Evolutionary conservation across 2,329 filamentous ascomycete species (phyloP), one percentile per base, ranked within the genome.

Genomic region (Westerdykella sp.): DNA sequence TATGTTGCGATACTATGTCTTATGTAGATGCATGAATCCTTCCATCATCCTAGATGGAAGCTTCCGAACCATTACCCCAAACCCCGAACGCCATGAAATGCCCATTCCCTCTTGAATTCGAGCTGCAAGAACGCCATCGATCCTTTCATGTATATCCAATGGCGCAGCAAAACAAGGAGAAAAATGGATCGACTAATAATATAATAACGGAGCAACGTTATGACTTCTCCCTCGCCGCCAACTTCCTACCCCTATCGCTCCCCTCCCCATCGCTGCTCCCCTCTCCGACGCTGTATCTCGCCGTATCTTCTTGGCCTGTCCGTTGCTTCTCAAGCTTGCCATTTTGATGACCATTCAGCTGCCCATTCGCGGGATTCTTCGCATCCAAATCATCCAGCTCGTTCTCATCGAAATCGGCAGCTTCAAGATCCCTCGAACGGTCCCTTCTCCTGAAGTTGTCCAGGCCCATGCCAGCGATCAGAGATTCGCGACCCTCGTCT

Each of bases 361-460:
- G 57, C 2, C 57, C 57, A 30, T 63, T 60, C 9, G 52, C 40
- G 3, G 54, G 39, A 41, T 46, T 57, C 48, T 56, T 58, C 5
- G 49, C 42, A 11, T 42, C 55, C 28, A 80, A 55, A 46, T 78
- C 71, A 55, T 82, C 78, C 15, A 83, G 62, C 57, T 82, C 79
- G 2, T 73, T 67, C 56, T 82, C 79, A 47, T 82, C 78, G 56
- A 80, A 82, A 53, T 80, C 78, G 13, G 75, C 78, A 22, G 78
- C 77, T 59, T 83, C 79, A 15, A 83, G 65, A 59, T 83, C 80
- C 57, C 58, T 39, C 62, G 62, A 42, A 57, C 59, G 55, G 28
- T 62, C 62, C 45, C 69, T 72, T 14, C 65, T 63, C 12, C 71
- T 62, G 55, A 78, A 77, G 21, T 71, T 71, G 44, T 73, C 68